Evolutionary conservation across 768 basidiomycete species (phyloP), one percentile per base, ranked within the genome.

Genomic region (Leccinum disarticulatum): DNA sequence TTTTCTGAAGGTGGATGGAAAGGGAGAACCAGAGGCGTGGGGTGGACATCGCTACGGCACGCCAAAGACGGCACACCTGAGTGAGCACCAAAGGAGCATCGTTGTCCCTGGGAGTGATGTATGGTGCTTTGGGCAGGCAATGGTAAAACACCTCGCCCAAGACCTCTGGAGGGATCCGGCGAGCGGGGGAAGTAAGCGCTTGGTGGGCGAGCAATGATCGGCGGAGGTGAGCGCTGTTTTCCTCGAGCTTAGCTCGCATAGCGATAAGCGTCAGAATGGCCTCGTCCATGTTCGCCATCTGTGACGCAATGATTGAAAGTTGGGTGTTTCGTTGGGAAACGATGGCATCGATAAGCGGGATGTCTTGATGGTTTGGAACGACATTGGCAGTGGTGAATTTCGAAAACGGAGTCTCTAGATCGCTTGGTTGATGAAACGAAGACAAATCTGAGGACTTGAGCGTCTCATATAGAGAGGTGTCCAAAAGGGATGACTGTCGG

Each of bases 11-110:
- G 51, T 54, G 43, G 36, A 73, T 46, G 30, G 64, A 68, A 22
- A 73, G 55, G 27, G 75, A 73, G 8, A 65, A 64, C 73, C 73
- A 74, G 27, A 76, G 69, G 31, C 56, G 60, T 19, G 74, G 73
- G 11, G 75, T 72, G 13, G 72, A 64, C 14, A 72, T 28, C 13
- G 71, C 66, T 10, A 76, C 68, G 17, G 58, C 63, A 31, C 70
- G 73, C 73, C 73, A 74, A n/a, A 57, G 64, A 52, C 61, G 66
- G 51, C 72, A 74, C 25, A 74, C 69, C 11, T 48, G 64, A 28
- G 64, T 64, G 48, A 74, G 61, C 35, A 74, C 58, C 59, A 74
- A 54, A 25, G 72, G 73, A 31, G 64, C 47, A 27, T 65, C 65
- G 27, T 43, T 35, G 28, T 58, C 55, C 6, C 52, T 59, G 50